Base-by-base conservation (phyloP, 139 green algal genomes). In the Chlamydomonas eustigma region DNA sequence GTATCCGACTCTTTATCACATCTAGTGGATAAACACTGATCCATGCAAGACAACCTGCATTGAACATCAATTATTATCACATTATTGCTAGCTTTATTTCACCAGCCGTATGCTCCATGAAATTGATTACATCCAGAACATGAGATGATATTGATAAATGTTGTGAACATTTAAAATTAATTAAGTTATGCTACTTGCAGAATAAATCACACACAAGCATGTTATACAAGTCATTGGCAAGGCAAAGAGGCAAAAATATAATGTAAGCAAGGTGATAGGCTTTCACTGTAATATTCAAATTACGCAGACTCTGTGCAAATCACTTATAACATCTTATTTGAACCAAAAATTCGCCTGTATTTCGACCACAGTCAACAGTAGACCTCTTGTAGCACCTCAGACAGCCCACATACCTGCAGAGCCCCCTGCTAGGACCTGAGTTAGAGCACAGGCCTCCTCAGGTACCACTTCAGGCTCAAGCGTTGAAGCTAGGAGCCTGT, bases 1-100 rank as follows among this genome's bases (percentile, higher is more conserved):
- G 90, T 36, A 93, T 74, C 2, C 90, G 78, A 2, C 81, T 85
- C 75, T 94, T 94, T 24, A 94, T 64, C 4, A 94, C 81, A 51
- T 94, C 90, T 8, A 94, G 38, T 1, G 85, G 86, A 67, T 94
- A 94, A 12, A 93, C 81, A 37, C 63, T 77, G 2, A 82, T 50
- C 87, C 88, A 92, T 28, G 88, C 81, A 0, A 87, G 22, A 32
- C 50, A 67, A 8, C 50, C 50, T 32, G 71, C 71, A 3, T 5
- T 44, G 22, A 50, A 6, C 30, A 50, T 32, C 64, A 72, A 34
- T n/a, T n/a, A n/a, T n/a, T n/a, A n/a, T n/a, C n/a, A n/a, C n/a
- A n/a, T n/a, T n/a, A n/a, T n/a, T n/a, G n/a, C n/a, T n/a, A n/a
- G n/a, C n/a, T n/a, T n/a, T n/a, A n/a, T n/a, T n/a, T n/a, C n/a